A percentile compares a stretch with the other conserved stretches of the same genome.
phyloP scores from a whole-genome alignment of 257 asterid genomes.

The Prunella vulgaris region DNA sequence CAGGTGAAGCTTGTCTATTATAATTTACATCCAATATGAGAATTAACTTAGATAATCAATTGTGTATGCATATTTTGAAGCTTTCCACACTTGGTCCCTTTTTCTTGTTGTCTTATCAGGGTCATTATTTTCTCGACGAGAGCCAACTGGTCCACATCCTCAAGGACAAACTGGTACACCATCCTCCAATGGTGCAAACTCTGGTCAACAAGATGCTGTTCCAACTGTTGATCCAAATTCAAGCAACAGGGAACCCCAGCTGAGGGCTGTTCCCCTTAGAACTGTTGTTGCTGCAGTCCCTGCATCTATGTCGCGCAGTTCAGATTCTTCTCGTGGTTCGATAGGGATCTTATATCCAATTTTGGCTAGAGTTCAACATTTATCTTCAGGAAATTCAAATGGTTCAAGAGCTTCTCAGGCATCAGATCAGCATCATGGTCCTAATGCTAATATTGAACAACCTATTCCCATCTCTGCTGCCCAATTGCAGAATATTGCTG shows the following conservation, averaged over 20 bases:
- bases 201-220: constrained; percentile 41
- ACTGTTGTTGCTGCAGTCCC: constrained; percentile 59
- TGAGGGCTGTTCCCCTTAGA: constrained; percentile 58
- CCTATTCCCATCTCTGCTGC: constrained; percentile 35
- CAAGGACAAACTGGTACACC: constrained; percentile 49
- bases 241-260: constrained; percentile 42
- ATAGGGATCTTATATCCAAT: constrained; percentile 73
- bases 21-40: background rate
- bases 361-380: constrained; percentile 70
- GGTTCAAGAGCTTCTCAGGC: constrained; percentile 44
- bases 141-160: constrained; percentile 46
- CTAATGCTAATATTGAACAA: constrained; percentile 29
- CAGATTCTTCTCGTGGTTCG: constrained; percentile 65
- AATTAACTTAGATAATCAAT: background rate
- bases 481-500: constrained; percentile 33
- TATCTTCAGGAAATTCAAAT: constrained; percentile 33
- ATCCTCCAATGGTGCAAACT: constrained; percentile 34
- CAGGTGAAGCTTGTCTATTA: constrained; percentile 46
- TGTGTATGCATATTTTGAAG: background rate
- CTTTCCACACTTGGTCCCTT: background rate
- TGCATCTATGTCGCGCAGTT: constrained; percentile 38
- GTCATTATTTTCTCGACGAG: constrained; percentile 70
- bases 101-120: constrained; percentile 36
- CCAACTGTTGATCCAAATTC: constrained; percentile 33
- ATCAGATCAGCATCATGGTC: constrained; percentile 35